Base-by-base conservation (phyloP, 805 yeast species). In the Kodamaea jinghongensis region DNA sequence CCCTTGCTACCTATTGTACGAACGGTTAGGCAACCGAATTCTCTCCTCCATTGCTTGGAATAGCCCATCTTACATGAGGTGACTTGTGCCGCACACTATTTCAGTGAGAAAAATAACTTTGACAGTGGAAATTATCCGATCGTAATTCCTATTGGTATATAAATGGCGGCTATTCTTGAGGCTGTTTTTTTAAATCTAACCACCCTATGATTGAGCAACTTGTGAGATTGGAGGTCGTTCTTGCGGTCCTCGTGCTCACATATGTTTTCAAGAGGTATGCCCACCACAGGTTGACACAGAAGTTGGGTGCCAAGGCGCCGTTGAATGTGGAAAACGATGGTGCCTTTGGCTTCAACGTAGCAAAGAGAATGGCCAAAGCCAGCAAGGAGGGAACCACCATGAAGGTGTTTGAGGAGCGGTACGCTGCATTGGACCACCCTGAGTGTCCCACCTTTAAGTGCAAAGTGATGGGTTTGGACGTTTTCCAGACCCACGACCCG, bases 301-400 rank as follows among this genome's bases (percentile, higher is more conserved):
- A 36, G 25, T 23, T 48, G 4, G 50, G 48, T 3, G 49, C 48
- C 12, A 29, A 48, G 30, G 43, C 46, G 13, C 23, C 33, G 9
- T 10, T 22, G 13, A 41, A 43, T 27, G 22, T 12, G 12, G 28
- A 33, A 9, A 20, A 13, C 10, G 51, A 43, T 42, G 48, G 45
- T 4, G 38, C 23, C 4, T 45, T 32, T 28, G 65, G 67, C 2
- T 49, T 60, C 35, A 36, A 36, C 16, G 20, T 43, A 4, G 51
- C 50, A 10, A 35, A 29, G 12, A 28, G 34, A 2, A 20, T 55
- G 10, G 33, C 54, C 2, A 28, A 33, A 10, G 34, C 40, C 6
- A 52, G 52, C 36, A 42, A 38, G 3, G 32, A 46, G 0, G 67
- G 68, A 3, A 16, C 26, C 1, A 16, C 55, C 28, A 34, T 52